phyloP scores from a whole-genome alignment of 306 rosid genomes.

The Hippophae rhamnoides region DNA sequence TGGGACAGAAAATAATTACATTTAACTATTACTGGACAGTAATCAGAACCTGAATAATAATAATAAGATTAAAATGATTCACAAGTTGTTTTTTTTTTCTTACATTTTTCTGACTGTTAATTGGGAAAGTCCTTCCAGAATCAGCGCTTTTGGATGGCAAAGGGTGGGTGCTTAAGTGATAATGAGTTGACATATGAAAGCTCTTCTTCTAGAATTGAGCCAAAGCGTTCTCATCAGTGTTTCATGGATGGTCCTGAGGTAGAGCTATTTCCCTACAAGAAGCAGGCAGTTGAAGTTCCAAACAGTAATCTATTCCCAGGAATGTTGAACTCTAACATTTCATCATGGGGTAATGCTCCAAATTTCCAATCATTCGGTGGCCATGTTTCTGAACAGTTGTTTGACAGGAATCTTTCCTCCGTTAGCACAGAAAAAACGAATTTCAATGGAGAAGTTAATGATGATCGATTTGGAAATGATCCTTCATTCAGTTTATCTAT shows the following conservation, averaged over 20 bases:
- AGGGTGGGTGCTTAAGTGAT: slow-evolving; percentile 40
- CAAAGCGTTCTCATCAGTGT: slow-evolving; percentile 68
- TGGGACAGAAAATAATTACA: too few species aligned
- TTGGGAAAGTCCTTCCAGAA: slow-evolving; percentile 41
- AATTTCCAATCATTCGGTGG: slow-evolving; percentile 45
- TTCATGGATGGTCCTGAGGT: slow-evolving; percentile 56
- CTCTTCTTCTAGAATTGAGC: slow-evolving; percentile 40
- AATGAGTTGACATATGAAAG: slow-evolving; percentile 37
- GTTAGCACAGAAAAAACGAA: slow-evolving; percentile 26
- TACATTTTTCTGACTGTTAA: slow-evolving; percentile 9
- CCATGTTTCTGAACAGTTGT: slow-evolving; percentile 41
- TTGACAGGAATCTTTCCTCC: slow-evolving; percentile 27
- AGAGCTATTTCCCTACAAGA: slow-evolving; percentile 56
- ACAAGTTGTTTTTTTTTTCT: too few species aligned
- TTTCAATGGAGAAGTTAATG: slow-evolving; percentile 36
- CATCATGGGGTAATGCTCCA: slow-evolving; percentile 50
- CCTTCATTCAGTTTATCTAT: slow-evolving; percentile 48
- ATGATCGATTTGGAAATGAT: slow-evolving; percentile 38
- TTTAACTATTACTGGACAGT: too few species aligned
- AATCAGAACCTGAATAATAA: too few species aligned
- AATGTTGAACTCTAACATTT: slow-evolving; percentile 35
- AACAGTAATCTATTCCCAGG: slow-evolving; percentile 32
- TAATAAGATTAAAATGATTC: too few species aligned
- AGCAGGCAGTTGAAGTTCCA: slow-evolving; percentile 52
- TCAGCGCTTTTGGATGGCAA: slow-evolving; percentile 60